Evolutionary conservation across 2,329 filamentous ascomycete species (phyloP).

Genomic region (Cordyceps cateniannulata): DNA sequence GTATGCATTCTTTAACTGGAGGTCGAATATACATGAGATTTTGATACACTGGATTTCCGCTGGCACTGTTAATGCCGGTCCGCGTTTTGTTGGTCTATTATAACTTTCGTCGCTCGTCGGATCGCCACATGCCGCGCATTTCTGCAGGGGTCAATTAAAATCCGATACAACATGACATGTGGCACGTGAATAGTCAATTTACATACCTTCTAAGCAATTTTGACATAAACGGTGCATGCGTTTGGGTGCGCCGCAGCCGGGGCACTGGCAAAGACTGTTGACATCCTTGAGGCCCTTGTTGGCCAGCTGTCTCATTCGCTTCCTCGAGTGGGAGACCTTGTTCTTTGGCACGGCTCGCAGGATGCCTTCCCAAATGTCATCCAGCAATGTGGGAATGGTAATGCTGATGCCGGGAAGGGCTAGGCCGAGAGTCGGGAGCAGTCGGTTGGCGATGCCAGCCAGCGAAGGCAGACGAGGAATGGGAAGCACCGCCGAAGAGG

Average conservation of each 20-base stretch:
- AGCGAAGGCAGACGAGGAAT: conserved; percentile 37
- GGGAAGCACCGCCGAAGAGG: conserved; percentile 33
- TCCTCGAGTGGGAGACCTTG: conserved; percentile 96
- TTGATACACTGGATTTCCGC: conserved; percentile 19
- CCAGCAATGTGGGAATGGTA: conserved; percentile 54
- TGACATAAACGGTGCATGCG: conserved; percentile 84
- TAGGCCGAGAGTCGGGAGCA: conserved; percentile 49
- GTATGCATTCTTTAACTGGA: conserved; percentile 24
- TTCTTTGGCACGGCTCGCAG: conserved; percentile 94
- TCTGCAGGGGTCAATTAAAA: conserved; percentile 26
- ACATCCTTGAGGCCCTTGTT: conserved; percentile 93
- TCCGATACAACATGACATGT: too few relatives aligned
- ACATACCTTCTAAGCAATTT: conserved; percentile 75
- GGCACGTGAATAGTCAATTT: conserved; percentile 14
- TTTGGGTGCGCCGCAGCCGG: conserved; percentile 82
- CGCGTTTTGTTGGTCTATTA: background rate
- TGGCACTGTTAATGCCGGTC: conserved; percentile 2
- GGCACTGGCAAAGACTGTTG: conserved; percentile 78
- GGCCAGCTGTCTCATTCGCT: conserved; percentile 86
- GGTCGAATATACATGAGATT: conserved; percentile 24
- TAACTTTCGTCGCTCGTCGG: conserved; percentile 7
- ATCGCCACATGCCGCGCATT: conserved; percentile 38
- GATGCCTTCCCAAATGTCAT: conserved; percentile 86
- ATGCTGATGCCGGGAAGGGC: conserved; percentile 55
- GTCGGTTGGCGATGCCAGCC: conserved; percentile 37